These are phyloP conservation scores for Paramecium tetraurelia DNA, from an alignment of 73 alveolate species.

Conservation along the genomic window DNA sequence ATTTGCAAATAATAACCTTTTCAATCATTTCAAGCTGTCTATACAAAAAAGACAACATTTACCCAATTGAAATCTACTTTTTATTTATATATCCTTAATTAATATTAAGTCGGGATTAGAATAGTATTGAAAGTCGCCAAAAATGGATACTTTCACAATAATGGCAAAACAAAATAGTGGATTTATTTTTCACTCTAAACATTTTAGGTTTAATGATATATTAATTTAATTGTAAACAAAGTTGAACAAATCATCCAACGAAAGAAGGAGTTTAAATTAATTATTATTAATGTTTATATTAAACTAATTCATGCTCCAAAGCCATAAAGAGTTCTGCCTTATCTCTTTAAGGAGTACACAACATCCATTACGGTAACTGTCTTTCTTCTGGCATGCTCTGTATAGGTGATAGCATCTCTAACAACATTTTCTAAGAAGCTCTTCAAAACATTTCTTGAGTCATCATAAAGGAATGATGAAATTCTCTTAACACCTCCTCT, in stretches of 20 bases:
- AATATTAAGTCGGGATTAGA: constrained; percentile 6
- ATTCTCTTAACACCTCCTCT: constrained; percentile 93
- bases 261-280: neutral
- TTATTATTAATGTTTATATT: neutral
- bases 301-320: constrained; percentile 65
- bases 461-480: constrained; percentile 79
- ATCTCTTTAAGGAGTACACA: constrained; percentile 81
- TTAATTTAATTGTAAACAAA: neutral
- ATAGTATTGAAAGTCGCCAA: neutral
- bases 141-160: neutral
- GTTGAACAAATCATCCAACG: neutral
- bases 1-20: neutral
- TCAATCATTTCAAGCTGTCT: neutral
- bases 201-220: neutral
- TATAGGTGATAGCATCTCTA: constrained; percentile 80
- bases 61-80: constrained; percentile 3
- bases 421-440: constrained; percentile 78
- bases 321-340: constrained; percentile 86
- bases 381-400: constrained; percentile 89
- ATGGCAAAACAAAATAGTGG: neutral
- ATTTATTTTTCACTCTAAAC: neutral
- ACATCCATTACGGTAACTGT: constrained; percentile 88
- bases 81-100: neutral
- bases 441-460: constrained; percentile 79
- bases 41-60: constrained; percentile 21